These are phyloP conservation scores for Colletotrichum graminicola DNA, from an alignment of 2,329 filamentous ascomycete species.

Conservation along the genomic window DNA sequence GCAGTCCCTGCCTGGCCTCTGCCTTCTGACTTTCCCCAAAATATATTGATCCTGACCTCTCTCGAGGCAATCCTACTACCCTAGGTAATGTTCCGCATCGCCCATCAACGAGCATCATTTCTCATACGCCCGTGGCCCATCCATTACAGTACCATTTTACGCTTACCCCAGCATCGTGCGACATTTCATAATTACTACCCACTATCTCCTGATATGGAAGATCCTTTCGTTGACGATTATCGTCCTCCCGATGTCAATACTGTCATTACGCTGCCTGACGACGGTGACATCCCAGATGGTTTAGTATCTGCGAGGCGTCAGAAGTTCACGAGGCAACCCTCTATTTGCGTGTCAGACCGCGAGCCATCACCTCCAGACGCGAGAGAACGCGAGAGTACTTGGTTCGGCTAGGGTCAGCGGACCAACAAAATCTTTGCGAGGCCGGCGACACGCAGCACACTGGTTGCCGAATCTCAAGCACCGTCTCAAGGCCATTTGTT, in stretches of 20 bases:
- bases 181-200: constrained; percentile 23
- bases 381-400: constrained; percentile 47
- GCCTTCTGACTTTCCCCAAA: background rate
- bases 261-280: constrained; percentile 28
- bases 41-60: constrained; percentile 35
- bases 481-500: constrained; percentile 38
- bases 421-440: constrained; percentile 38
- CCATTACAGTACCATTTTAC: constrained; percentile 27
- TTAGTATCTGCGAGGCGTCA: constrained; percentile 52
- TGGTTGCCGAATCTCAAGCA: constrained; percentile 28
- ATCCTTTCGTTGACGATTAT: constrained; percentile 36
- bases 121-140: constrained; percentile 14
- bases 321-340: constrained; percentile 44
- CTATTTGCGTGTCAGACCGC: background rate
- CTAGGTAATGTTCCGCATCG: constrained; percentile 32
- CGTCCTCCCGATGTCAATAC: constrained; percentile 36
- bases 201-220: constrained; percentile 43
- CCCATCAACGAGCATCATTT: constrained; percentile 20
- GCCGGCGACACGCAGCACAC: constrained; percentile 42
- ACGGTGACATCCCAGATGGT: constrained; percentile 48
- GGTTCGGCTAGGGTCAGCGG: constrained; percentile 39
- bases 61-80: constrained; percentile 32
- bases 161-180: constrained; percentile 25
- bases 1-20: constrained; percentile 13
- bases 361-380: constrained; percentile 16